Base-by-base conservation (phyloP, 441 rosid genomes). In the Pelargonium hybrid region DNA sequence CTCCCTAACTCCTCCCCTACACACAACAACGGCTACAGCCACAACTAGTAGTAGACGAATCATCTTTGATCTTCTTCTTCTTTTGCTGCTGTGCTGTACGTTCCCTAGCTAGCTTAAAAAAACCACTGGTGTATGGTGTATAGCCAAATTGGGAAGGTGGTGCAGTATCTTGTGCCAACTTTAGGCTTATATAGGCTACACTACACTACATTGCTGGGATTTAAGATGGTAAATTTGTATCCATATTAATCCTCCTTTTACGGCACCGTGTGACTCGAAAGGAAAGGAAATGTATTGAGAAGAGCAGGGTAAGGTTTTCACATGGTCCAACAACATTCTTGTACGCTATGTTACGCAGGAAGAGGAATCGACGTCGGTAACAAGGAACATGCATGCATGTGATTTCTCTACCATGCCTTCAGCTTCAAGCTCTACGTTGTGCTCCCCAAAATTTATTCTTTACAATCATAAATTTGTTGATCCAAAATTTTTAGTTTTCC, bases 351-450 rank as follows among this genome's bases (percentile, higher is more conserved):
- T 23, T 23, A 23, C 26, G 26, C 1, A 70, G 43, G 67, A 34
- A 37, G 45, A 50, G 54, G 76, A 45, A 39, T 54, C 66, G 41
- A 70, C 72, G 71, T 61, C 2, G 64, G 3, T 45, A 7, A 65
- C 39, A 77, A 76, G 77, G 7, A 72, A 82, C 77, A 68, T 66
- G 79, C 56, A 43, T 62, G 83, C 87, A 81, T 82, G 88, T 87
- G 88, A 75, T 59, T 67, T 71, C 26, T 59, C 31, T 39, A 29
- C 78, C 74, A 76, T 69, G 81, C 65, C 6, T 57, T 77, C 41
- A 69, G 86, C 77, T 74, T 73, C 62, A 56, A 56, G 64, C 29
- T 59, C 20, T 59, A 20, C 10, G 54, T 48, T 48, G 37, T 31
- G 37, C 37, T 3, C 37, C 5, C 37, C 37, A 31, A 20, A 20